Evolutionary conservation across 345 rosid genomes (phyloP).

Genomic region (Eucalyptus brandiana): DNA sequence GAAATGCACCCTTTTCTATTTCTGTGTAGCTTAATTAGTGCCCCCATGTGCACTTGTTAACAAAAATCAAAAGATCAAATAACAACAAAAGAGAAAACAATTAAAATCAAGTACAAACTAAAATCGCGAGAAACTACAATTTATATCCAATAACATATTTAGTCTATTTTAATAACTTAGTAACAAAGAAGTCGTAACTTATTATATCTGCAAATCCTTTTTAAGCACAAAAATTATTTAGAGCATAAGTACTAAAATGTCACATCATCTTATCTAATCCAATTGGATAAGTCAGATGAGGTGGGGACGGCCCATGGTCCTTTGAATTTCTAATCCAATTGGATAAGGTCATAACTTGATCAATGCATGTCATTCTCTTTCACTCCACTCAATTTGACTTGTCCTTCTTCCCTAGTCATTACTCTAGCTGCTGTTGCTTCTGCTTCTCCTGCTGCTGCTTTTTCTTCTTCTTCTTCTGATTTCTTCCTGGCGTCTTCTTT

Average conservation of each 20-base stretch:
- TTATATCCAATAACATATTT: background rate
- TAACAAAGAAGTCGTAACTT: too few species aligned
- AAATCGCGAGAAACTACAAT: background rate
- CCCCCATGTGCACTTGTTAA: background rate
- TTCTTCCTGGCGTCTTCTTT: conserved; percentile 1
- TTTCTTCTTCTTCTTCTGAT: background rate
- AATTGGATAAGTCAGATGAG: background rate
- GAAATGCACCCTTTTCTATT: background rate
- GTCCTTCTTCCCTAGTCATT: background rate
- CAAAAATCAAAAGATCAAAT: background rate
- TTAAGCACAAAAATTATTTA: background rate
- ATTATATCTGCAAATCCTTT: background rate
- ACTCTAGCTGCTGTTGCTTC: background rate
- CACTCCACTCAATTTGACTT: background rate
- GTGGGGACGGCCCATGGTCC: background rate
- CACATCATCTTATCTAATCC: background rate
- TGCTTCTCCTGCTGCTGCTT: background rate
- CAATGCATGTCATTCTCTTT: background rate
- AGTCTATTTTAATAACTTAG: background rate
- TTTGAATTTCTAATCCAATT: background rate
- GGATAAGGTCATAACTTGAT: background rate
- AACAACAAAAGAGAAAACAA: background rate
- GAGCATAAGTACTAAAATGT: background rate
- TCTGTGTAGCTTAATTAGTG: background rate
- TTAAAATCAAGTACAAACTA: background rate